Conservation (phyloP, 441 rosid species). For the Mallotus japonicus region DNA sequence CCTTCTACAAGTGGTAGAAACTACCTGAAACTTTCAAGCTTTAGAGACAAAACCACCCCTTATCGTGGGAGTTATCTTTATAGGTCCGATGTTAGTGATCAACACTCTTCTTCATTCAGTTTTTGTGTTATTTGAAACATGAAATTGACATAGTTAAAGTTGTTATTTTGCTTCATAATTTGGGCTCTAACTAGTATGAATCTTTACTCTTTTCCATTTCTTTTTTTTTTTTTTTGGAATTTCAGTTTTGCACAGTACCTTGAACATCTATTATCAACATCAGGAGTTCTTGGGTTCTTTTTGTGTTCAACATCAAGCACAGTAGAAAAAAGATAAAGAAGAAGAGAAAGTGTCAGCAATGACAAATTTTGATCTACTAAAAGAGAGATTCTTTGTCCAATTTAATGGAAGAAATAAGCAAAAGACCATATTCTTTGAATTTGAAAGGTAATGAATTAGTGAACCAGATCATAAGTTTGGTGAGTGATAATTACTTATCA, state of each 20-base stretch:
- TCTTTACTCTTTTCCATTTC: too few relatives aligned
- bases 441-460: constrained; percentile 35
- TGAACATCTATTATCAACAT: constrained; percentile 58
- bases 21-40: constrained; percentile 69
- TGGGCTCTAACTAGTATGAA: too few relatives aligned
- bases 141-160: background rate
- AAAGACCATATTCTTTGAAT: constrained; percentile 42
- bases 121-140: background rate
- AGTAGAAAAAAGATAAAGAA: constrained; percentile 41
- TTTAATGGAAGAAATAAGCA: constrained; percentile 50
- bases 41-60: constrained; percentile 57
- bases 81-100: constrained; percentile 69
- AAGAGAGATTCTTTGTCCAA: constrained; percentile 51
- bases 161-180: background rate
- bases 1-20: constrained; percentile 78
- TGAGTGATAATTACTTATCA: constrained; percentile 56
- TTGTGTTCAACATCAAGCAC: constrained; percentile 51
- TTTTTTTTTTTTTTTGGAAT: background rate
- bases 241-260: constrained; percentile 63
- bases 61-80: constrained; percentile 74
- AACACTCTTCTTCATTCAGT: background rate
- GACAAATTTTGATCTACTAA: constrained; percentile 42
- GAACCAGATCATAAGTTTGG: constrained; percentile 38
- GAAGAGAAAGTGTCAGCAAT: constrained; percentile 59
- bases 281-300: constrained; percentile 63